Evolutionary conservation across 345 rosid genomes (phyloP).

Genomic region (Eucalyptus polybractea): DNA sequence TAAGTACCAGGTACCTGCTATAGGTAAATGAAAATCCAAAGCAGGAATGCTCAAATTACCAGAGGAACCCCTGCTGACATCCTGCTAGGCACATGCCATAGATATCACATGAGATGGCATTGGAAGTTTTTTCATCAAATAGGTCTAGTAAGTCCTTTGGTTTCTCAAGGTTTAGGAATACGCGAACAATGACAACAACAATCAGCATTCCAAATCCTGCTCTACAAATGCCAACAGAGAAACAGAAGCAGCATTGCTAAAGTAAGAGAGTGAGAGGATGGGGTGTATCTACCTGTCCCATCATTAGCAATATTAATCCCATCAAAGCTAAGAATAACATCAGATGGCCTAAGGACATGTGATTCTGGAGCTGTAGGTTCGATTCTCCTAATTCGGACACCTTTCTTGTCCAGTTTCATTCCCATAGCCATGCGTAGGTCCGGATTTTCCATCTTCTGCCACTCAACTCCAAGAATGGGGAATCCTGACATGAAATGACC

Average conservation of each 20-base stretch:
- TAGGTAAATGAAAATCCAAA: background rate
- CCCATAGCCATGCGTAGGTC: conserved; percentile 74
- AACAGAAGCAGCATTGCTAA: background rate
- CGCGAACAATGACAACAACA: background rate
- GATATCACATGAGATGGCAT: background rate
- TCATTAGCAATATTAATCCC: conserved; percentile 83
- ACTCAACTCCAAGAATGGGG: conserved; percentile 88
- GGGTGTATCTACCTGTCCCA: conserved; percentile 58
- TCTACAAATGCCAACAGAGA: background rate
- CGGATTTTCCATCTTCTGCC: conserved; percentile 99
- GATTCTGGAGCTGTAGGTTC: conserved; percentile 94
- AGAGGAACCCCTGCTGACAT: background rate
- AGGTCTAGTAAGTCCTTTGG: background rate
- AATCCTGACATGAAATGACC: conserved; percentile 29
- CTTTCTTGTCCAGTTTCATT: conserved; percentile 73
- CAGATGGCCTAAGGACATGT: conserved; percentile 70
- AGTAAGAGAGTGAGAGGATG: background rate
- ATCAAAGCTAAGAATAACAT: conserved; percentile 79
- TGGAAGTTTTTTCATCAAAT: background rate
- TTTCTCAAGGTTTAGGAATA: background rate
- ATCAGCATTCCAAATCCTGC: background rate
- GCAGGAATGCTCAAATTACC: background rate
- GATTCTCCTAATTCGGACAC: conserved; percentile 82
- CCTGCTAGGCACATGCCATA: background rate
- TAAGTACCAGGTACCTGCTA: background rate